These are phyloP conservation scores for Hypoxylon sp. DNA, from an alignment of 2,329 filamentous ascomycete genomes.

Conservation along the genomic window DNA sequence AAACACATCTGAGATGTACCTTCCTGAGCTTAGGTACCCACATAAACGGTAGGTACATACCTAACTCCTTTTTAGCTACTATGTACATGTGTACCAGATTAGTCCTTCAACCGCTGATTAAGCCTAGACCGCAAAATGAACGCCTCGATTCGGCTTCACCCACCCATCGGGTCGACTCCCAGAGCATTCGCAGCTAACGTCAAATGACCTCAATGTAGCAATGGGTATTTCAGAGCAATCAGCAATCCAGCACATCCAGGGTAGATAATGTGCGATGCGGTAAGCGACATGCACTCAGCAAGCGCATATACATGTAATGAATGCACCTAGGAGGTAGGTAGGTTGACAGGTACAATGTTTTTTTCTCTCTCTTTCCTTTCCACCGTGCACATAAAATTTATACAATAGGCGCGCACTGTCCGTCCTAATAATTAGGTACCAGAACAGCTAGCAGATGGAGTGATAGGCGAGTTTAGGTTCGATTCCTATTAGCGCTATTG, in stretches of 20 bases:
- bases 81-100: not conserved
- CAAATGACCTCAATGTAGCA: not conserved
- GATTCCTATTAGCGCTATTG: too few species aligned
- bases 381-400: not conserved
- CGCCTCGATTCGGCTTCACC: not conserved
- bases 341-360: not conserved
- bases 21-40: slow-evolving; percentile 7
- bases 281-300: slow-evolving; percentile 34
- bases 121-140: slow-evolving; percentile 13
- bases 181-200: not conserved
- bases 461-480: too few species aligned
- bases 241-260: not conserved
- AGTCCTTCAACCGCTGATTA: not conserved
- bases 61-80: slow-evolving; percentile 4
- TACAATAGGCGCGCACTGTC: not conserved
- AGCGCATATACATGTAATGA: not conserved
- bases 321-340: not conserved
- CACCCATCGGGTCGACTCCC: not conserved
- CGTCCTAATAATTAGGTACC: not conserved
- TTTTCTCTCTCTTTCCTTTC: not conserved
- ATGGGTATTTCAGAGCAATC: not conserved
- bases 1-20: slow-evolving; percentile 22
- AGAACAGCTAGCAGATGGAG: not conserved
- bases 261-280: slow-evolving; percentile 17
- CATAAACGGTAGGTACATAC: not conserved